Conservation (phyloP, 805 yeast species). For the Spathaspora gorwiae region DNA sequence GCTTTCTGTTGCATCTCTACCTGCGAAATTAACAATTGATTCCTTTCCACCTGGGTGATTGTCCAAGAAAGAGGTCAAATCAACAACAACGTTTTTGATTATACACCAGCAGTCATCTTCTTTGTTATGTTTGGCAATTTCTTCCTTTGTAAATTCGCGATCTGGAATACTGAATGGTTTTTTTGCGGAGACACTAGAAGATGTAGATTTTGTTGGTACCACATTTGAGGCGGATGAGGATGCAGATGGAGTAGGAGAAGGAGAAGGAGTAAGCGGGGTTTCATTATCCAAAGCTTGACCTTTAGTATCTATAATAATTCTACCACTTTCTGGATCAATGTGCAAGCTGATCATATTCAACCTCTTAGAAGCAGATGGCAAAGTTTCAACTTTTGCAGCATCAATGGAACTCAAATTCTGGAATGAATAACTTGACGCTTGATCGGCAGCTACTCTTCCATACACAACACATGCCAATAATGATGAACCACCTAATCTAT, state of each 20-base stretch:
- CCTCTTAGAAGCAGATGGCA: constrained; percentile 24
- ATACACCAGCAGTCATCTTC: constrained; percentile 50
- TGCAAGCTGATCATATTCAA: constrained; percentile 42
- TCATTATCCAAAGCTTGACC: neutral
- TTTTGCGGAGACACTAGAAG: neutral
- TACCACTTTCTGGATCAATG: constrained; percentile 34
- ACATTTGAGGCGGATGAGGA: constrained; percentile 2
- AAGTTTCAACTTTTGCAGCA: constrained; percentile 6
- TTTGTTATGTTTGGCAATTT: constrained; percentile 44
- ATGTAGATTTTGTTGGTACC: neutral
- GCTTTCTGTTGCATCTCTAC: constrained; percentile 46
- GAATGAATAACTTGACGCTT: constrained; percentile 30
- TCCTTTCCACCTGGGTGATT: constrained; percentile 62
- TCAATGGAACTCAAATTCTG: constrained; percentile 21
- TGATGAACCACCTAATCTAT: constrained; percentile 41
- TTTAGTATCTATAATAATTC: constrained; percentile 26
- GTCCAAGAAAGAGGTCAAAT: constrained; percentile 40
- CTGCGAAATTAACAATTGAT: constrained; percentile 45
- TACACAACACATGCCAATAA: constrained; percentile 43
- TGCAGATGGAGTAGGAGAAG: constrained; percentile 1
- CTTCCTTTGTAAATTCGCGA: constrained; percentile 43
- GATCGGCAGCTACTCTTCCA: constrained; percentile 41
- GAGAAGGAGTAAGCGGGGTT: neutral
- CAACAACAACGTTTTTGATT: constrained; percentile 48
- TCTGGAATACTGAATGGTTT: constrained; percentile 40